Conservation (phyloP, 208 protist species). For the Sergeia podlipaevii region DNA sequence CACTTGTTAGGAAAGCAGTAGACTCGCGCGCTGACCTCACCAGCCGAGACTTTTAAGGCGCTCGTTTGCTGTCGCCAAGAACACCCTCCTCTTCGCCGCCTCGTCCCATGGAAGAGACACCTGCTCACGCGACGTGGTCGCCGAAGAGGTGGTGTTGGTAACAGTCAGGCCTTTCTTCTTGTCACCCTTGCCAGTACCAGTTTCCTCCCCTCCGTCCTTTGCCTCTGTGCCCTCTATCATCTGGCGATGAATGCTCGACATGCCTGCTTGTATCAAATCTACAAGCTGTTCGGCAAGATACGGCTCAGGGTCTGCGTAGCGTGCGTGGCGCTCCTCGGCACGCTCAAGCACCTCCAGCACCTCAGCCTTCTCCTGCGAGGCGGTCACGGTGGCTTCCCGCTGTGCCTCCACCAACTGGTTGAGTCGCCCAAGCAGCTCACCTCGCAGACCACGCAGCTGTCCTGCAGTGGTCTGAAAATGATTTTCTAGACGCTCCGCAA, state of each 20-base stretch:
- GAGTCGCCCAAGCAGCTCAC: conserved; percentile 34
- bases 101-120: neutral
- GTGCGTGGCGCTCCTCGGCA: conserved; percentile 7
- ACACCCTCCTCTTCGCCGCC: conserved; percentile 10
- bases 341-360: conserved; percentile 27
- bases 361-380: conserved; percentile 8
- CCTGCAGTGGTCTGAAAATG: conserved; percentile 46
- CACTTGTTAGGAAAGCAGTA: too few relatives aligned
- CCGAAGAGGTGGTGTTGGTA: neutral
- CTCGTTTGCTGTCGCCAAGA: conserved; percentile 16
- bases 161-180: neutral
- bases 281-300: conserved; percentile 30
- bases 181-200: neutral
- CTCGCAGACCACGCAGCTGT: conserved; percentile 30
- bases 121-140: too few relatives aligned
- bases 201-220: neutral
- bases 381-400: conserved; percentile 15
- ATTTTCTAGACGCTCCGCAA: conserved; percentile 47
- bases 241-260: conserved; percentile 37
- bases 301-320: too few relatives aligned
- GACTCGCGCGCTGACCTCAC: too few relatives aligned
- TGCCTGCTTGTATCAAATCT: conserved; percentile 53
- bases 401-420: conserved; percentile 28
- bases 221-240: conserved; percentile 5
- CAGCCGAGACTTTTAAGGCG: conserved; percentile 31